These are phyloP conservation scores for Microthlaspi erraticum DNA, from an alignment of 345 rosid species.

Conservation along the genomic window DNA sequence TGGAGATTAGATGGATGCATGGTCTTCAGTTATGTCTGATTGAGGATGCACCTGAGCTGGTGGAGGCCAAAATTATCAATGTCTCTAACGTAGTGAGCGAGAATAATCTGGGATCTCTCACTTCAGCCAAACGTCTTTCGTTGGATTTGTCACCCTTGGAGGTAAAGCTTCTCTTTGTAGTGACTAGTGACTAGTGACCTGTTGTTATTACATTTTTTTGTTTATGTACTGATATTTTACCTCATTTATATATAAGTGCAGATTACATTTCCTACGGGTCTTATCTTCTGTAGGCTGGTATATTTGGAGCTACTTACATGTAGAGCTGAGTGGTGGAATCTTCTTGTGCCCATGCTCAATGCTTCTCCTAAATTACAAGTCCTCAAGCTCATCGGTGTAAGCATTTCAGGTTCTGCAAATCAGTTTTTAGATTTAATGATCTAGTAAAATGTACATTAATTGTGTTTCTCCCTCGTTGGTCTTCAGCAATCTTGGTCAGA, in stretches of 20 bases:
- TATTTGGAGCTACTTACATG: not conserved
- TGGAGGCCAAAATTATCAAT: not conserved
- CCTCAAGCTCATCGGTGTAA: not conserved
- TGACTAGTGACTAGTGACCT: no score
- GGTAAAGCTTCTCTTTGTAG: not conserved
- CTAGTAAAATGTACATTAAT: no score
- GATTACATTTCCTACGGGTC: not conserved
- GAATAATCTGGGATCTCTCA: not conserved
- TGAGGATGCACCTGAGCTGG: not conserved
- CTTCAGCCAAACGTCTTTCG: not conserved
- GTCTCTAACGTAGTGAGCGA: not conserved
- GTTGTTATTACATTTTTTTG: no score
- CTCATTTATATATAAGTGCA: not conserved
- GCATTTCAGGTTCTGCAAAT: not conserved
- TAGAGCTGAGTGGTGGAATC: not conserved
- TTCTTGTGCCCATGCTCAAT: not conserved
- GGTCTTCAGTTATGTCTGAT: not conserved
- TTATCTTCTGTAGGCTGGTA: not conserved
- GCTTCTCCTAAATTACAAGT: constrained; percentile 2
- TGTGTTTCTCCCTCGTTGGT: no score
- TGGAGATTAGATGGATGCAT: not conserved
- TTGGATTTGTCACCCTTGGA: not conserved
- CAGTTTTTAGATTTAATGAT: not conserved
- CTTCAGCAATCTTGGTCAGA: no score
- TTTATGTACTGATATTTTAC: not conserved